Percentiles rank a stretch among this genome's conserved stretches.
phyloP scores from a whole-genome alignment of 371 early-diverging fungal genomes.

The Capillidium heterosporum region DNA sequence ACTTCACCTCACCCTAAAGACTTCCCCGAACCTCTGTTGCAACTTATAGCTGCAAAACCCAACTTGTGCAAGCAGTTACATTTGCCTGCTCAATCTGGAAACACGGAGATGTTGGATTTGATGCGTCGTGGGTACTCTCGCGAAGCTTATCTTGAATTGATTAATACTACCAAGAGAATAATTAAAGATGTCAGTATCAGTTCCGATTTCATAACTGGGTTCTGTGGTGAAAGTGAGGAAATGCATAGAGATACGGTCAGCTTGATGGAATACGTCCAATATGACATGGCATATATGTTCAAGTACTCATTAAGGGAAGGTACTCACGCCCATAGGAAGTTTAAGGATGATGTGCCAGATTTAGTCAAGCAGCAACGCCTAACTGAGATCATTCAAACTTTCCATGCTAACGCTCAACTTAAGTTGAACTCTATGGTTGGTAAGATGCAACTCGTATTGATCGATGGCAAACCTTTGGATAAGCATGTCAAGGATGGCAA shows the following conservation, averaged over 20 bases:
- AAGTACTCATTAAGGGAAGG: conserved; percentile 61
- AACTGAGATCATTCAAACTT: conserved; percentile 40
- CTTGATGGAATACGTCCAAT: conserved; percentile 43
- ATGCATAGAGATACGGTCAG: conserved; percentile 52
- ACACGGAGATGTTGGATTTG: conserved; percentile 34
- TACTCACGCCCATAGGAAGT: conserved; percentile 54
- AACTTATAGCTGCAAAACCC: conserved; percentile 38
- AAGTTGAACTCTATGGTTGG: conserved; percentile 33
- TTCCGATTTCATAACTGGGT: conserved; percentile 59
- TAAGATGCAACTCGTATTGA: conserved; percentile 31
- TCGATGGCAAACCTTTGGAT: conserved; percentile 32
- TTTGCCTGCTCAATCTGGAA: conserved; percentile 58
- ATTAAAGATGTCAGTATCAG: conserved; percentile 56
- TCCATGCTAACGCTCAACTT: conserved; percentile 32
- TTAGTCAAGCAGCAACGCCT: conserved; percentile 35
- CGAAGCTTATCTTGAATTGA: conserved; percentile 48
- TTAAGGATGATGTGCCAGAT: conserved; percentile 43
- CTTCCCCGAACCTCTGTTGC: conserved; percentile 50
- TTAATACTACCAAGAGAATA: conserved; percentile 31
- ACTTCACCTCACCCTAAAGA: conserved; percentile 73
- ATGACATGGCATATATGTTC: conserved; percentile 68
- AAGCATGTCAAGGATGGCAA: conserved; percentile 17
- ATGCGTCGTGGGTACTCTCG: conserved; percentile 65
- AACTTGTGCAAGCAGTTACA: conserved; percentile 54
- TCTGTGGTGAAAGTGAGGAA: conserved; percentile 62